Percentiles rank a stretch among this genome's conserved stretches.
phyloP scores from a whole-genome alignment of 345 rosid genomes.

The Bruguiera sexangula region DNA sequence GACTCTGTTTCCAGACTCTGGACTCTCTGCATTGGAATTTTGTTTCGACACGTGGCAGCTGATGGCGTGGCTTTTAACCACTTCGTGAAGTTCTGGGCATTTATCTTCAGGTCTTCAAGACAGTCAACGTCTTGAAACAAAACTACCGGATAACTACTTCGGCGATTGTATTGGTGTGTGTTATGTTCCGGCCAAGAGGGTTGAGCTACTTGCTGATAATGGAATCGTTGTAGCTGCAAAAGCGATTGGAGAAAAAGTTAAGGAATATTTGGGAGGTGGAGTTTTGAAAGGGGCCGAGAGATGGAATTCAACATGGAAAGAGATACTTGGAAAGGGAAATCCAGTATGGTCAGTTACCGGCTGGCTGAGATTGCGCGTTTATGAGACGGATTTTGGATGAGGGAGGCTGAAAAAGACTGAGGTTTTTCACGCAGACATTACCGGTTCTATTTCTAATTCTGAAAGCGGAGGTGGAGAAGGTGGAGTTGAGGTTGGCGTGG shows the following conservation, averaged over 20 bases:
- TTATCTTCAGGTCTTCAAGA: slow-evolving; percentile 15
- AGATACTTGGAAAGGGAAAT: background rate
- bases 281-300: slow-evolving; percentile 18
- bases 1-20: slow-evolving; percentile 39
- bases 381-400: slow-evolving; percentile 41
- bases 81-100: slow-evolving; percentile 46
- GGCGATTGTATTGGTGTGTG: slow-evolving; percentile 33
- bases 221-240: slow-evolving; percentile 35
- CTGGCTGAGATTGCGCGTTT: slow-evolving; percentile 24
- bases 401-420: slow-evolving; percentile 36
- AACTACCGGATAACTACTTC: slow-evolving; percentile 24
- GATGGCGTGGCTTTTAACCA: slow-evolving; percentile 38
- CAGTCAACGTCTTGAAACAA: slow-evolving; percentile 16
- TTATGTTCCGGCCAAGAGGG: slow-evolving; percentile 12
- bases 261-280: slow-evolving; percentile 21
- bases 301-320: slow-evolving; percentile 7
- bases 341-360: slow-evolving; percentile 15
- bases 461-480: slow-evolving; percentile 30
- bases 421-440: slow-evolving; percentile 22
- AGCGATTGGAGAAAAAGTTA: slow-evolving; percentile 22
- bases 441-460: slow-evolving; percentile 7
- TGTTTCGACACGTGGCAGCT: slow-evolving; percentile 28
- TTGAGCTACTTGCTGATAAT: slow-evolving; percentile 20
- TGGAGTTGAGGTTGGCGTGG: slow-evolving; percentile 35
- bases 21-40: slow-evolving; percentile 35